Conservation (phyloP, 805 yeast species). For the Blastobotrys terrestris region DNA sequence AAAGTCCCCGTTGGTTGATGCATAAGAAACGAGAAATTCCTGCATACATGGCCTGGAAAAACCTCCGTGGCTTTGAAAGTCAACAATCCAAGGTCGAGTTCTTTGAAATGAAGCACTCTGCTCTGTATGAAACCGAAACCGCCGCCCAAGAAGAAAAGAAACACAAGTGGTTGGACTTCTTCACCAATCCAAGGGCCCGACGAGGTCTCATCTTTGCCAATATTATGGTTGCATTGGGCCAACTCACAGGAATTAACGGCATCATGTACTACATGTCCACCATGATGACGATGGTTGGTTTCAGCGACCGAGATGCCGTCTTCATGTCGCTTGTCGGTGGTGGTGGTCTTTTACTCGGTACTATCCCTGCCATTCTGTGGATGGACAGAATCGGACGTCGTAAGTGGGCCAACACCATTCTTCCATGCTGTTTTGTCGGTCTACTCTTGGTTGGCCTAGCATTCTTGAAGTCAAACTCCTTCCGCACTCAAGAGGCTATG, state of each 20-base stretch:
- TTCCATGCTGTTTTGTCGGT: constrained; percentile 53
- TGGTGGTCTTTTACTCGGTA: constrained; percentile 54
- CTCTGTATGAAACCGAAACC: constrained; percentile 21
- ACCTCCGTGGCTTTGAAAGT: constrained; percentile 44
- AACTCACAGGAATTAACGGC: constrained; percentile 63
- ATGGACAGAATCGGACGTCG: constrained; percentile 39
- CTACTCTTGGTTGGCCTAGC: constrained; percentile 55
- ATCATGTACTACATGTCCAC: constrained; percentile 60
- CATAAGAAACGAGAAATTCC: constrained; percentile 47
- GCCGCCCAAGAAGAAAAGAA: constrained; percentile 31
- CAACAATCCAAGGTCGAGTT: constrained; percentile 35
- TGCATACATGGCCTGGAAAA: constrained; percentile 51
- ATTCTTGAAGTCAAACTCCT: constrained; percentile 35
- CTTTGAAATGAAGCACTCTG: constrained; percentile 10
- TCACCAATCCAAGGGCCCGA: constrained; percentile 52
- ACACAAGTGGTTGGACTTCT: constrained; percentile 45
- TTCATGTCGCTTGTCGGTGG: constrained; percentile 69
- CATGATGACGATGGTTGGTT: constrained; percentile 51
- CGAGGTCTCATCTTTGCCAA: constrained; percentile 54
- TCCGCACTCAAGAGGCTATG: constrained; percentile 50
- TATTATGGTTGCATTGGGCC: constrained; percentile 47
- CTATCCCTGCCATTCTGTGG: constrained; percentile 52
- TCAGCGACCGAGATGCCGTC: constrained; percentile 44
- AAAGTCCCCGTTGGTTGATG: constrained; percentile 55
- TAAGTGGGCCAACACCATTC: constrained; percentile 55